Evolutionary conservation across 495 filamentous ascomycete species (phyloP), one percentile per base, ranked within the genome.

Genomic region (Talaromyces borbonicus): DNA sequence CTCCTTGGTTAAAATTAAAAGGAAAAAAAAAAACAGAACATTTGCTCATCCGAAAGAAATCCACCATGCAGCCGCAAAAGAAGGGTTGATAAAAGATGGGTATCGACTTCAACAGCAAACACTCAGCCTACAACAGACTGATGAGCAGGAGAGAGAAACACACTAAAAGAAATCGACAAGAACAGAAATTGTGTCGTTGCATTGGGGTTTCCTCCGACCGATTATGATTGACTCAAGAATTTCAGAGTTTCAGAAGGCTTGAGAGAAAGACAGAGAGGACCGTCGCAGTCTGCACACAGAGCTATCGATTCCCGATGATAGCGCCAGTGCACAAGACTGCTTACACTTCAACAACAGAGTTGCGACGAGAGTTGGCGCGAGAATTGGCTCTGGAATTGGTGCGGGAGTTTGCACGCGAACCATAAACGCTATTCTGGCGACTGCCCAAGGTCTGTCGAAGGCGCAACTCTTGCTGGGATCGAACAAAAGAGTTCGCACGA

Each of bases 391-490:
- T 57, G 6, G 65, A 71, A 42, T 66, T 65, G 12, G 50, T 56
- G 5, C 58, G 58, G 6, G 65, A 71, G 41, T 66, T 65, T 11
- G 54, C 60, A 1, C 62, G 68, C 22, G 58, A 58, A 14, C 56
- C 62, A 8, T 54, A 52, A 43, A 49, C 55, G 47, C 59, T 63
- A 24, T 52, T 55, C 33, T 59, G 55, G 11, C 69, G 62, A 50
- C 68, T 73, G 44, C 69, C 70, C 4, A 68, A 32, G 6, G 59
- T 52, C 37, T 67, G 65, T 11, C 69, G 67, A 22, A 75, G 60
- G 32, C 72, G 62, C 36, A 73, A 52, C 43, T 73, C 63, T 44
- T 75, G 72, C 52, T 71, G 69, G 7, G 70, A 73, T 22, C 71
- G 56, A 2, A 65, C 67, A 52, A 65, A 71, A 0, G 71, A 74